A percentile compares a stretch with the other conserved stretches of the same genome.
Evolutionary conservation across 1,139 yeast species (phyloP).

Genomic region (Candida sp.): DNA sequence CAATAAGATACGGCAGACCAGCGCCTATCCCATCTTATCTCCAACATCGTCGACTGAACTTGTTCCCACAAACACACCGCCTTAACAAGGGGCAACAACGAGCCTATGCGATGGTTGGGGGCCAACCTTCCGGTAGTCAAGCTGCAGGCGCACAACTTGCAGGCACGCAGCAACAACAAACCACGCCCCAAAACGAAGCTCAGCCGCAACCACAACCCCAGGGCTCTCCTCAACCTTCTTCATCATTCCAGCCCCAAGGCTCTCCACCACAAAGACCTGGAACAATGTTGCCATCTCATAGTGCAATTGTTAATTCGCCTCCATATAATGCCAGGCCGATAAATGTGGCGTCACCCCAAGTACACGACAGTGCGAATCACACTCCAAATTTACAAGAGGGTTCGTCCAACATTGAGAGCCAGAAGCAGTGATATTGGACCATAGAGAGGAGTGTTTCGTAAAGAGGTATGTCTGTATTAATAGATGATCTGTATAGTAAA

Average conservation of each 20-base stretch:
- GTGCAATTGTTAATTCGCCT: background rate
- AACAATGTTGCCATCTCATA: background rate
- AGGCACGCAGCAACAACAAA: too few relatives aligned
- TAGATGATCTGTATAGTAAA: too few relatives aligned
- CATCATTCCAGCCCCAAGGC: background rate
- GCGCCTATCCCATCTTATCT: background rate
- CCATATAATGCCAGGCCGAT: background rate
- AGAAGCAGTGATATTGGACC: background rate
- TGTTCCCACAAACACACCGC: background rate
- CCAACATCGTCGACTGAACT: slow-evolving; percentile 1
- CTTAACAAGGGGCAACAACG: slow-evolving; percentile 1
- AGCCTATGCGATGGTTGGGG: background rate
- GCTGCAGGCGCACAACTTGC: background rate
- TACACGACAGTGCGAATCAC: background rate
- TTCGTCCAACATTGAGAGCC: background rate
- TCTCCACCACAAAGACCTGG: background rate
- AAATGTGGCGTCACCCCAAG: background rate
- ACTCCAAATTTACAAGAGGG: background rate
- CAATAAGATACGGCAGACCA: slow-evolving; percentile 9
- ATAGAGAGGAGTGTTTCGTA: too few relatives aligned
- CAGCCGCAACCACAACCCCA: background rate
- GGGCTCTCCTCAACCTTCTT: background rate
- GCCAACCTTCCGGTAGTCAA: background rate
- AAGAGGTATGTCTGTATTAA: too few relatives aligned
- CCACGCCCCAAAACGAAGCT: background rate